Evolutionary conservation across 164 flowering plant species (phyloP).

Genomic region (Platanus orientalis): DNA sequence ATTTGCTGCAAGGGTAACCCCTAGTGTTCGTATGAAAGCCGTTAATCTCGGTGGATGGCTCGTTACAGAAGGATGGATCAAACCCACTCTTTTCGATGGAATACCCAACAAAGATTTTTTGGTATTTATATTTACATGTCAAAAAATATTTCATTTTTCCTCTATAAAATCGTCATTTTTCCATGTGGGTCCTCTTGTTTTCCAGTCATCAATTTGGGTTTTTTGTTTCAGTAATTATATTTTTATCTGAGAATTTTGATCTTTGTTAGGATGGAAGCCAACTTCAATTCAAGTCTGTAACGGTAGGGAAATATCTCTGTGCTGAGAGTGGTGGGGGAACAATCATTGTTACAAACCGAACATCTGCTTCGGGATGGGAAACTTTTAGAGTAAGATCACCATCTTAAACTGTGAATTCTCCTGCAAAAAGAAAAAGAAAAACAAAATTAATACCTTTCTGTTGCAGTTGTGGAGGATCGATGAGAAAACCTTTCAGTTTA

Average conservation of each 20-base stretch:
- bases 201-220: neutral
- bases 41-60: conserved; percentile 44
- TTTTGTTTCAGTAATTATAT: too few relatives aligned
- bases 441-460: neutral
- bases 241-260: too few relatives aligned
- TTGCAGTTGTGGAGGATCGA: conserved; percentile 65
- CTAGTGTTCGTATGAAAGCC: conserved; percentile 22
- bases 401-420: neutral
- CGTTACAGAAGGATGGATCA: conserved; percentile 20
- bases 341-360: conserved; percentile 41
- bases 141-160: neutral
- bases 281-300: conserved; percentile 55
- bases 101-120: conserved; percentile 38
- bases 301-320: conserved; percentile 41
- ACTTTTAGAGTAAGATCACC: conserved; percentile 37
- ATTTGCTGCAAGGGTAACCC: conserved; percentile 5
- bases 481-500: conserved; percentile 41
- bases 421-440: neutral
- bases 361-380: conserved; percentile 47
- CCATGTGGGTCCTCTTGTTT: neutral
- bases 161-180: too few relatives aligned
- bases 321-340: conserved; percentile 64
- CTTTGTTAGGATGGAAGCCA: conserved; percentile 52
- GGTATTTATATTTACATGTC: conserved; percentile 17
- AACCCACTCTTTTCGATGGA: conserved; percentile 29